These are phyloP conservation scores for Arthrobotrys megalospora DNA, from an alignment of 2,329 filamentous ascomycete species.

Conservation along the genomic window DNA sequence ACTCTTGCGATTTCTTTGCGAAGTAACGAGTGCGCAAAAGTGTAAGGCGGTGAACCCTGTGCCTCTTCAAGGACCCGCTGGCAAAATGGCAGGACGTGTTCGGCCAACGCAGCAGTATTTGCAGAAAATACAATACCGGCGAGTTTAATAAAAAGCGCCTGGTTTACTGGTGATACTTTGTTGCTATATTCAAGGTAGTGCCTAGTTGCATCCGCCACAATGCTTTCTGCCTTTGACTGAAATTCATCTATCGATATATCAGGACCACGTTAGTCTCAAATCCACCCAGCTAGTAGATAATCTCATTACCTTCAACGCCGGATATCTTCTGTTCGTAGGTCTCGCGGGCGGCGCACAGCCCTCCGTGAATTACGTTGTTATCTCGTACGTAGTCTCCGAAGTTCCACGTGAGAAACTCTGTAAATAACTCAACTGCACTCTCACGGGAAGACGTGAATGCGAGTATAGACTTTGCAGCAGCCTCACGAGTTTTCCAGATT, in stretches of 20 bases:
- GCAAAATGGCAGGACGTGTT: conserved; percentile 38
- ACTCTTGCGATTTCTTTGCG: conserved; percentile 49
- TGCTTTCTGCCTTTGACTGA: neutral
- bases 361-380: conserved; percentile 74
- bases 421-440: conserved; percentile 57
- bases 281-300: too few relatives aligned
- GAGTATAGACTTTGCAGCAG: conserved; percentile 81
- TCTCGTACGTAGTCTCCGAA: conserved; percentile 66
- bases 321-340: conserved; percentile 47
- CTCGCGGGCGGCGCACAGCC: conserved; percentile 70
- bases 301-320: conserved; percentile 12
- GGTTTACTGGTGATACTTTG: conserved; percentile 42
- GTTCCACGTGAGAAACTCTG: conserved; percentile 70
- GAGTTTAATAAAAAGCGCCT: conserved; percentile 48
- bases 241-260: conserved; percentile 21
- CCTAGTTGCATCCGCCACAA: neutral
- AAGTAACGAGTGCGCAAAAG: conserved; percentile 48
- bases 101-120: neutral
- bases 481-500: conserved; percentile 86
- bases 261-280: neutral
- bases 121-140: conserved; percentile 9
- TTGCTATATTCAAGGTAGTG: neutral
- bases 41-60: conserved; percentile 15
- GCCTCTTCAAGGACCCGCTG: conserved; percentile 19
- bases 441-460: conserved; percentile 73